Conservation (phyloP, 2,329 filamentous ascomycete species). For the Diaporthe capsici region DNA sequence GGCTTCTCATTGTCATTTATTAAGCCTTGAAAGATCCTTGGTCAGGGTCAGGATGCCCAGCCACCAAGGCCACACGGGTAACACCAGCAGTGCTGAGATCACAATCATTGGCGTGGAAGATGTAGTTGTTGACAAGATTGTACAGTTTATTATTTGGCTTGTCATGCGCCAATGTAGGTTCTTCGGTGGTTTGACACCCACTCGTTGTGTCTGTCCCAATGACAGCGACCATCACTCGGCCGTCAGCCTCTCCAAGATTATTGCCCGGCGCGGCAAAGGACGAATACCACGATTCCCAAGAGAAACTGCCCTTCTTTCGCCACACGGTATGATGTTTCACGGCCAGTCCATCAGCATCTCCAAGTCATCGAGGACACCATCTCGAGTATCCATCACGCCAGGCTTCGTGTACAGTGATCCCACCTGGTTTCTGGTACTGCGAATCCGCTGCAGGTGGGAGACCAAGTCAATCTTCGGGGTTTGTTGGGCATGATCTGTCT, state of each 20-base stretch:
- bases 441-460: background rate
- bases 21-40: background rate
- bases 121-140: no score
- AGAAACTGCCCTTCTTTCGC: no score
- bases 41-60: background rate
- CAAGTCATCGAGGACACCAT: background rate
- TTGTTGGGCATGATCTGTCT: accelerated
- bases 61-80: background rate
- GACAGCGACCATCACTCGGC: no score
- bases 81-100: background rate
- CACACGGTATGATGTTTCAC: background rate
- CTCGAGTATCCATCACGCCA: conserved; percentile 3
- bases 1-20: background rate
- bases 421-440: background rate
- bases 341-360: background rate
- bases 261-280: no score
- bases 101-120: no score
- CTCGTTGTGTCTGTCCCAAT: no score
- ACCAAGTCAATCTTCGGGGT: accelerated
- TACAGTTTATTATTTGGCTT: no score
- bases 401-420: background rate
- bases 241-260: no score
- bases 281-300: no score
- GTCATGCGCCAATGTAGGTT: no score
- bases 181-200: no score